Evolutionary conservation across 345 rosid species (phyloP).

Genomic region (Brassica nigra): DNA sequence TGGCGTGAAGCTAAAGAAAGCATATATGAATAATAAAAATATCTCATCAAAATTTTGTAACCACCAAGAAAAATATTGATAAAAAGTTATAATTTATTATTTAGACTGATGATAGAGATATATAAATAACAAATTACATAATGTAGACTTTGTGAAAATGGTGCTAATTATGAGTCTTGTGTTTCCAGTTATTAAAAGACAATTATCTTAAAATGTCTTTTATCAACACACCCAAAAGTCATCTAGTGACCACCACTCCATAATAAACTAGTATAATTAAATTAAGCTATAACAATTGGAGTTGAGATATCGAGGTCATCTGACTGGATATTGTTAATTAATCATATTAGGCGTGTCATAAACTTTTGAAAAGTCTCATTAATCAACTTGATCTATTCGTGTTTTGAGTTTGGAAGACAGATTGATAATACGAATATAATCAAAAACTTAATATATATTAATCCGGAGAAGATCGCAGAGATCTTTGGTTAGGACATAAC

Average conservation of each 20-base stretch:
- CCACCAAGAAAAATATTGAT: neutral
- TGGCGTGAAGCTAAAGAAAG: conserved; percentile 29
- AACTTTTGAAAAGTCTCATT: neutral
- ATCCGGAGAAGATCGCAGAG: conserved; percentile 13
- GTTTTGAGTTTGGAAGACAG: conserved; percentile 27
- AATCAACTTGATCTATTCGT: conserved; percentile 7
- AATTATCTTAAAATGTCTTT: conserved; percentile 6
- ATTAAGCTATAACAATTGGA: neutral
- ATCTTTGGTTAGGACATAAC: conserved; percentile 3
- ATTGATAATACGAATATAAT: neutral
- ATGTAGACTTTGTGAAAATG: neutral
- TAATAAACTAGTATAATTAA: neutral
- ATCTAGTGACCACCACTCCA: neutral
- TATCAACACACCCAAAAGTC: conserved; percentile 27
- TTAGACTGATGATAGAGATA: neutral
- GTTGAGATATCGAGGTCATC: conserved; percentile 42
- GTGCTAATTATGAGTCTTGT: neutral
- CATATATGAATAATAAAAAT: conserved; percentile 3
- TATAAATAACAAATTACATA: neutral
- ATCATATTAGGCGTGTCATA: conserved; percentile 18
- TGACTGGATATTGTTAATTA: conserved; percentile 20
- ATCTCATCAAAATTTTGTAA: neutral
- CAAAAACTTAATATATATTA: neutral
- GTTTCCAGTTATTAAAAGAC: neutral
- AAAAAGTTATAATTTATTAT: neutral